A percentile compares a stretch with the other conserved stretches of the same genome.
Evolutionary conservation across 192 early-diverging fungal genomes (phyloP).

Genomic region (Thoreauomyces humboldtii): DNA sequence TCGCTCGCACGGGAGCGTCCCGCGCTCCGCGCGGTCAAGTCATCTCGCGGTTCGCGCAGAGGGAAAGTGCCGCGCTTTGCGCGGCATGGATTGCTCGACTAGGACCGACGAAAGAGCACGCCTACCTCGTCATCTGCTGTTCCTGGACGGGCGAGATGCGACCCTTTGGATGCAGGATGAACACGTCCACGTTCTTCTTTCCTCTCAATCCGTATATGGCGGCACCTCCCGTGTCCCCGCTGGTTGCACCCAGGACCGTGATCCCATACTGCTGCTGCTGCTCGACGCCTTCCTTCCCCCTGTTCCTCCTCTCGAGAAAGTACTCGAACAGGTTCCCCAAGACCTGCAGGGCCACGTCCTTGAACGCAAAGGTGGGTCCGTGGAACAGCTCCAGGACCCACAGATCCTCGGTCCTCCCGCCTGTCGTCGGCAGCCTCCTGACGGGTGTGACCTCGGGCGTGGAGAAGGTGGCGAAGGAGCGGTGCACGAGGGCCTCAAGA

Average conservation of each 20-base stretch:
- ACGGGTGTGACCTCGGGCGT: conserved; percentile 75
- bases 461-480: conserved; percentile 78
- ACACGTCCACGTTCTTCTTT: conserved; percentile 89
- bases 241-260: conserved; percentile 93
- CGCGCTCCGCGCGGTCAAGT: no score
- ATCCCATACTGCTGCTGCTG: conserved; percentile 38
- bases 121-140: conserved; percentile 98
- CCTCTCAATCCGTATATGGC: conserved; percentile 94
- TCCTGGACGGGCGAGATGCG: conserved; percentile 93
- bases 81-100: no score
- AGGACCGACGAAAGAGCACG: no score
- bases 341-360: conserved; percentile 96
- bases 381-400: conserved; percentile 89
- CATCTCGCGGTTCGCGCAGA: no score
- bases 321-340: conserved; percentile 97
- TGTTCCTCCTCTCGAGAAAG: conserved; percentile 73
- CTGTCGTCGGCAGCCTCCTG: conserved; percentile 61
- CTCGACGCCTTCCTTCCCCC: conserved; percentile 9
- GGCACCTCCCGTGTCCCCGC: conserved; percentile 96
- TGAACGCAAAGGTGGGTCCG: conserved; percentile 97
- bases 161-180: conserved; percentile 88
- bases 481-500: conserved; percentile 61
- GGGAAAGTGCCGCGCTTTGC: no score
- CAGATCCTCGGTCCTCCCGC: conserved; percentile 10
- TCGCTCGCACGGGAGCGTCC: no score